These are phyloP conservation scores for Nicotiana obtusifolia DNA, from an alignment of 257 asterid genomes.

Conservation along the genomic window DNA sequence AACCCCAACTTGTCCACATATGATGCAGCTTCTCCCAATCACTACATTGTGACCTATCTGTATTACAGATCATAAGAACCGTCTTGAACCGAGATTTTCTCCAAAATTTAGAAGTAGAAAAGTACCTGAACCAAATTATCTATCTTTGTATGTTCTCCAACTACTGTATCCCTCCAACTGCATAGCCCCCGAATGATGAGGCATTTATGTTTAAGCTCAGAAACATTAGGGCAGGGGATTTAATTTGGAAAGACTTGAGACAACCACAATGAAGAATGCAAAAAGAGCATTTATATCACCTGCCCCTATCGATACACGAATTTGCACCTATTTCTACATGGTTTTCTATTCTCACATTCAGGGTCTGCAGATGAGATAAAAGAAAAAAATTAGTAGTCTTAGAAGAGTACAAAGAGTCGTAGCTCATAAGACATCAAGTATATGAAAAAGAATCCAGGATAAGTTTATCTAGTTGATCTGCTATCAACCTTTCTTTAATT, in stretches of 20 bases:
- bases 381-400: neutral
- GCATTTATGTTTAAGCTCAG: slow-evolving; percentile 7
- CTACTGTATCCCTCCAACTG: slow-evolving; percentile 89
- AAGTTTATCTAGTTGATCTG: neutral
- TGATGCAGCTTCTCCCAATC: slow-evolving; percentile 65
- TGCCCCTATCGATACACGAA: slow-evolving; percentile 89
- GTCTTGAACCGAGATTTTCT: neutral
- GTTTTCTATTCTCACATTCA: slow-evolving; percentile 68
- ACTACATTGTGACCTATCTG: slow-evolving; percentile 91
- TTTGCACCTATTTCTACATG: slow-evolving; percentile 92
- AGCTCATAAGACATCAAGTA: neutral
- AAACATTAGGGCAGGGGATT: neutral
- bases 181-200: slow-evolving; percentile 5
- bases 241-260: neutral
- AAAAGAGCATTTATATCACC: slow-evolving; percentile 37
- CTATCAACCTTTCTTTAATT: neutral
- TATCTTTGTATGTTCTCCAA: slow-evolving; percentile 85
- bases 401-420: neutral
- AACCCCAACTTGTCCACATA: slow-evolving; percentile 90
- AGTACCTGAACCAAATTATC: slow-evolving; percentile 92
- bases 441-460: neutral
- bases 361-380: slow-evolving; percentile 30
- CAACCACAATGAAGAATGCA: slow-evolving; percentile 1
- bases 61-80: slow-evolving; percentile 19
- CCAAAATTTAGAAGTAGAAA: neutral